Base-by-base conservation (phyloP, 192 early-diverging fungal genomes). In the Coemansia sp. region DNA sequence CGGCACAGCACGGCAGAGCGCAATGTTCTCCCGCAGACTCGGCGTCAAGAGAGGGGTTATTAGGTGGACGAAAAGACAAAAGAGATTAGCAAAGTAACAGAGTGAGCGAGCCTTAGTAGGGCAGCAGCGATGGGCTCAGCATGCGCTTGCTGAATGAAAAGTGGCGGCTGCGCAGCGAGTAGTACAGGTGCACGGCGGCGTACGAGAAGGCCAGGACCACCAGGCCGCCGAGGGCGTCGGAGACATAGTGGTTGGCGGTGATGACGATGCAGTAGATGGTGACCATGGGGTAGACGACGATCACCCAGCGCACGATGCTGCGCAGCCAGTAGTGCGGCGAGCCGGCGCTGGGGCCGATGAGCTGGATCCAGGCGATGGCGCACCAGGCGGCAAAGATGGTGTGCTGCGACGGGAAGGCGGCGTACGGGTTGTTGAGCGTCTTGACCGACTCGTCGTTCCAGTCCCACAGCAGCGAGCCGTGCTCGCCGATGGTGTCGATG, bases 381-480 rank as follows among this genome's bases (percentile, higher is more conserved):
- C 64, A 67, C 72, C 72, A 75, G 26, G 64, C 64, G 11, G 72
- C 72, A 53, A 75, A 75, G 23, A 75, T 58, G 33, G 72, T 68
- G 65, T 75, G 72, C 66, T 75, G 72, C 34, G 64, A 68, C 20
- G 72, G 72, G 49, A 75, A 75, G 19, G 72, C 72, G 42, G 72
- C 72, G 52, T 75, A 75, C 22, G 72, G 72, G 65, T 75, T 75
- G 72, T 75, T 75, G 46, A 75, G 65, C 9, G 72, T 56, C 57
- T 75, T 75, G 61, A 75, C 72, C 5, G 72, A 67, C 60, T 67
- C 65, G 60, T 75, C 72, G 60, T 75, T 60, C 72, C 72, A 75
- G 54, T 75, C 60, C 72, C 72, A 75, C 47, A 75, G 72, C 55
- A 75, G 60, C 55, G 72, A 75, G 53, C 72, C 72, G 30, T 68